Evolutionary conservation across 1,139 yeast genomes (phyloP).

Genomic region (Suhomyces taliae): DNA sequence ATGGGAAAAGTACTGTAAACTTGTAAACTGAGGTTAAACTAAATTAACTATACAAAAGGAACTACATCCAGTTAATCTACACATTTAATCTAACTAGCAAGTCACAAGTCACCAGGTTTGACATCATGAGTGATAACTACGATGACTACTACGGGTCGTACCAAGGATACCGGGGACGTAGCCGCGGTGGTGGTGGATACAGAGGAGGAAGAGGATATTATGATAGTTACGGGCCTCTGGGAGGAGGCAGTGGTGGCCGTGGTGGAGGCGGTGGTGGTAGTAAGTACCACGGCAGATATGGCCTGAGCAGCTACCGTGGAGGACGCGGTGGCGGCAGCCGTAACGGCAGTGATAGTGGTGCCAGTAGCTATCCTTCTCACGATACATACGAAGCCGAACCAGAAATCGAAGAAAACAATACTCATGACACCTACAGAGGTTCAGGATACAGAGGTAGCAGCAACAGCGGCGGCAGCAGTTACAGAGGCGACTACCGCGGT

Average conservation of each 20-base stretch:
- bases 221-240: neutral
- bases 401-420: conserved; percentile 2
- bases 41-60: no score
- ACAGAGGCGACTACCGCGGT: conserved; percentile 6
- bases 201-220: conserved; percentile 6
- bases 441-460: conserved; percentile 8
- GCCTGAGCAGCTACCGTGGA: conserved; percentile 3
- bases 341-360: neutral
- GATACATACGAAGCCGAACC: conserved; percentile 5
- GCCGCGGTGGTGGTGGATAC: conserved; percentile 5
- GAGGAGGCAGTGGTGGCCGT: conserved; percentile 4
- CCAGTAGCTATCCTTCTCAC: conserved; percentile 1
- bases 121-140: conserved; percentile 1
- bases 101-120: neutral
- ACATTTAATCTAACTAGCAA: no score
- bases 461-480: conserved; percentile 3
- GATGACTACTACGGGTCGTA: conserved; percentile 11
- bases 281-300: conserved; percentile 4
- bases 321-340: neutral
- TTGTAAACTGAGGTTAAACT: neutral
- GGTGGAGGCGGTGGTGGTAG: conserved; percentile 6
- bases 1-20: neutral
- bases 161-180: conserved; percentile 12
- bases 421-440: conserved; percentile 10
- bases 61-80: no score